Evolutionary conservation across 1,139 yeast genomes (phyloP).

Genomic region (Kurtzmaniella quercitrusa): DNA sequence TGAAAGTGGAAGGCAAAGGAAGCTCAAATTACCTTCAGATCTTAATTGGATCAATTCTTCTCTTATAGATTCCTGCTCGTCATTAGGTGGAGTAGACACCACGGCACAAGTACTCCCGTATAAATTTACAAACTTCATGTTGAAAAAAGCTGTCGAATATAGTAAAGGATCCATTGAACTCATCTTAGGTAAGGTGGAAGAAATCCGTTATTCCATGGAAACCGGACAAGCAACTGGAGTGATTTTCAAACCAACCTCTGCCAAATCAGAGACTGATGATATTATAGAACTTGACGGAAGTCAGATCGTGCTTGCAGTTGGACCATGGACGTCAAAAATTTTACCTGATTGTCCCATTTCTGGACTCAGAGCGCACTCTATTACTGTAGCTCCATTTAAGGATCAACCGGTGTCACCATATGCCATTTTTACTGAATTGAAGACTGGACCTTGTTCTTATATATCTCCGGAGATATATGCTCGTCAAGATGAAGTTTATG

Average conservation of each 20-base stretch:
- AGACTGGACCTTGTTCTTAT: conserved; percentile 58
- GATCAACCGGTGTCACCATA: conserved; percentile 77
- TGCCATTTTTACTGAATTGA: conserved; percentile 90
- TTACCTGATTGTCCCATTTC: conserved; percentile 90
- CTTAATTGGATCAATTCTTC: conserved; percentile 77
- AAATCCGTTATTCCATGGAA: conserved; percentile 57
- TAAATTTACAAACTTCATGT: conserved; percentile 77
- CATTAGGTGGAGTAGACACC: conserved; percentile 78
- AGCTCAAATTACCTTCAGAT: conserved; percentile 55
- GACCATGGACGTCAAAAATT: conserved; percentile 94
- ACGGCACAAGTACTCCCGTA: conserved; percentile 98
- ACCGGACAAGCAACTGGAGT: conserved; percentile 66
- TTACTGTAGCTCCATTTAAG: conserved; percentile 77
- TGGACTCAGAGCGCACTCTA: conserved; percentile 91
- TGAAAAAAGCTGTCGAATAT: conserved; percentile 72
- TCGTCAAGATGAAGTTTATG: conserved; percentile 90
- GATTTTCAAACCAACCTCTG: conserved; percentile 56
- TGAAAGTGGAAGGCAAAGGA: conserved; percentile 16
- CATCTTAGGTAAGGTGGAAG: conserved; percentile 77
- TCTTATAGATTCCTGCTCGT: conserved; percentile 69
- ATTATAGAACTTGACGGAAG: conserved; percentile 54
- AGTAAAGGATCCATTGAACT: conserved; percentile 76
- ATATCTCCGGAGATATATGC: conserved; percentile 94
- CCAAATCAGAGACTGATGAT: conserved; percentile 29
- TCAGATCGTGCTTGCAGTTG: conserved; percentile 79